These are phyloP conservation scores for Fusarium nanum DNA, from an alignment of 2,329 filamentous ascomycete genomes.

Conservation along the genomic window DNA sequence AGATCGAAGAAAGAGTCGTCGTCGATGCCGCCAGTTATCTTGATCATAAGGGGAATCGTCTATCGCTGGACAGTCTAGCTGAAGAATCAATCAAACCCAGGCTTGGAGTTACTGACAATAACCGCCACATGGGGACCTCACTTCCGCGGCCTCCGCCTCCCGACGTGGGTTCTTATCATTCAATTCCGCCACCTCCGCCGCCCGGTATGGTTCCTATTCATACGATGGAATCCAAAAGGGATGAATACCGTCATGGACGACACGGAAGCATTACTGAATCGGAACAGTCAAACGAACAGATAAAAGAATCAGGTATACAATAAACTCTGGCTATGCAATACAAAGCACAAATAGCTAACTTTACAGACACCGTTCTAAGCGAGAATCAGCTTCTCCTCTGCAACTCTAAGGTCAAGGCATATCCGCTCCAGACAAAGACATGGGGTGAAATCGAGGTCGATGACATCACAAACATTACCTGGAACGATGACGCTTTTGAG, in stretches of 20 bases:
- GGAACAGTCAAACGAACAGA: neutral
- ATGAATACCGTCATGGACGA: neutral
- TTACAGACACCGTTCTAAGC: neutral
- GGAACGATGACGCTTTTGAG: neutral
- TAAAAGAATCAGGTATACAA: neutral
- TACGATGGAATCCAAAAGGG: neutral
- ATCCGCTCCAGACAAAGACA: neutral
- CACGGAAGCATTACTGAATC: neutral
- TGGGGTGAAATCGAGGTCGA: neutral
- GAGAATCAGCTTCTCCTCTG: neutral
- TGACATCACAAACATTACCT: neutral
- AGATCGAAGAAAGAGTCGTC: neutral
- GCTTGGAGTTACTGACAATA: neutral
- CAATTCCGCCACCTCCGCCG: too few relatives aligned
- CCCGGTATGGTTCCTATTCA: rapidly evolving
- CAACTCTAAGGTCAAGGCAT: neutral
- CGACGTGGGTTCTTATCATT: too few relatives aligned
- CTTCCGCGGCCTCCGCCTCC: too few relatives aligned
- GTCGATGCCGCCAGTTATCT: neutral
- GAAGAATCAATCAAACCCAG: neutral
- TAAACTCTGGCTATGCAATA: neutral
- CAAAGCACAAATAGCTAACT: neutral
- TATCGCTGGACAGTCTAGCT: neutral
- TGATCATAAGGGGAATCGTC: neutral
- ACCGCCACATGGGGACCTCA: neutral